Base-by-base conservation (phyloP, 179 eudicot species). In the Nepenthes alata region DNA sequence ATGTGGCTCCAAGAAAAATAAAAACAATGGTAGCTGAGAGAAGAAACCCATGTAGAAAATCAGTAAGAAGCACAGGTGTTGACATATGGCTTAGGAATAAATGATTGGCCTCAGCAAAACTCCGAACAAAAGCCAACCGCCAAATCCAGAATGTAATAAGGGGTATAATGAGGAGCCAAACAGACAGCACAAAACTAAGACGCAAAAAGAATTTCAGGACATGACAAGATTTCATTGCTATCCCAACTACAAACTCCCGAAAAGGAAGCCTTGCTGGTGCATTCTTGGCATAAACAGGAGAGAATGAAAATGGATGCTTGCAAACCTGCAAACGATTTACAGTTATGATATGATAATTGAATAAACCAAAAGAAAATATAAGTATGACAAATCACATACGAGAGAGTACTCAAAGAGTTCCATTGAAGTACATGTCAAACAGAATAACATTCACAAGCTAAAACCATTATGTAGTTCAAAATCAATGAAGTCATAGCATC, bases 11-110 rank as follows among this genome's bases (percentile, higher is more conserved):
- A 16, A 89, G 96, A 73, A 93, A 89, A 12, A 93, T 93, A 71
- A 89, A 93, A 54, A 93, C 98, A 47, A 93, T 93, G 81, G 93
- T 87, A n/a, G 98, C 98, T 16, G 98, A 93, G 62, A 93, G 97
- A 47, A 93, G 89, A 74, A 93, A 93, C 37, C 98, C 98, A 71
- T 93, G 98, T 56, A 93, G 82, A 72, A 96, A 93, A 72, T 93
- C 98, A 0, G 98, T 93, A 47, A 93, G 87, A 70, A 93, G 66
- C 66, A 76, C 78, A 13, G 94, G 76, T 11, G 85, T 78, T 47
- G 90, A 85, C 66, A 89, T 66, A 70, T 93, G 98, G 70, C 93
- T 85, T 61, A 93, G 65, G 66, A 93, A 87, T 48, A 93, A 75
- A 66, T 86, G 83, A 60, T 83, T 88, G 48, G 96, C 90, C 81